Percentiles rank a stretch among this genome's conserved stretches.
phyloP scores from a whole-genome alignment of 2,329 filamentous ascomycete species.

The Clonostachys byssicola region DNA sequence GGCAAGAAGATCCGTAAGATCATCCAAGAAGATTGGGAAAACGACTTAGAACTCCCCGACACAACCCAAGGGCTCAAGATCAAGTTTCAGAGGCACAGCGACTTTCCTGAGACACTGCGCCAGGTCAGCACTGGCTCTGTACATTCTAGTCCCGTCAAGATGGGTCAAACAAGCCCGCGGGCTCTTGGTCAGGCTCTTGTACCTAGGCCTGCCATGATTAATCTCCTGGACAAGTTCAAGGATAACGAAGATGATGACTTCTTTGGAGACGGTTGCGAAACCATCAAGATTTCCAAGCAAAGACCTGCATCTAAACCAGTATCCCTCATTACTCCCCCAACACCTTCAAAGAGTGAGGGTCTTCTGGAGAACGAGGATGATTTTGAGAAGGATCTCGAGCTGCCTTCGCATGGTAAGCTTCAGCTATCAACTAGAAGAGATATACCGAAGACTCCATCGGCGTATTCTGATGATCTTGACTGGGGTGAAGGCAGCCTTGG shows the following conservation, averaged over 20 bases:
- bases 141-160: conserved; percentile 46
- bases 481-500: conserved; percentile 93
- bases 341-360: conserved; percentile 35
- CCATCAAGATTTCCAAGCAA: conserved; percentile 64
- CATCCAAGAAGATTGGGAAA: conserved; percentile 76
- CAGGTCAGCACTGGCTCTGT: conserved; percentile 58
- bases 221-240: conserved; percentile 54
- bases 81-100: conserved; percentile 54
- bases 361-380: conserved; percentile 48
- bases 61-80: conserved; percentile 57
- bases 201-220: conserved; percentile 8
- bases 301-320: conserved; percentile 45
- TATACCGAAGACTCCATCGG: conserved; percentile 57
- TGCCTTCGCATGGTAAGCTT: conserved; percentile 63
- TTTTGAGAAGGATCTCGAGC: conserved; percentile 69
- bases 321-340: conserved; percentile 51
- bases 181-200: conserved; percentile 15
- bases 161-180: conserved; percentile 10
- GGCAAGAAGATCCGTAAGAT: conserved; percentile 68
- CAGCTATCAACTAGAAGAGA: conserved; percentile 59
- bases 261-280: conserved; percentile 59
- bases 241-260: conserved; percentile 61
- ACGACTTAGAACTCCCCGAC: conserved; percentile 69
- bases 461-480: conserved; percentile 73
- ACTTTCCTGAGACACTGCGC: conserved; percentile 64